These are phyloP conservation scores for Pistacia vera DNA, from an alignment of 345 rosid genomes.

Conservation along the genomic window DNA sequence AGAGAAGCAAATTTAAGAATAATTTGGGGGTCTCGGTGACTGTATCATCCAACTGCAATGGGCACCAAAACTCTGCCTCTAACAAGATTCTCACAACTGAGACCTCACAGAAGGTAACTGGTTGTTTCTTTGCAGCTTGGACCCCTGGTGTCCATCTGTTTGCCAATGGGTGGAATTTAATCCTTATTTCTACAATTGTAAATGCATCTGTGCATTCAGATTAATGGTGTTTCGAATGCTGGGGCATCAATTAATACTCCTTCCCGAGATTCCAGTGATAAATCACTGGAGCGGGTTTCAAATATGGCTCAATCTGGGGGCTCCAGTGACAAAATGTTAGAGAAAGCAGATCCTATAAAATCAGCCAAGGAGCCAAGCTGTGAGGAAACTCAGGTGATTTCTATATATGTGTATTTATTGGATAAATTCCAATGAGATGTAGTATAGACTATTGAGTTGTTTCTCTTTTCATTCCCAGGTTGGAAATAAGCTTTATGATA, in stretches of 20 bases:
- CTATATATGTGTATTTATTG: background rate
- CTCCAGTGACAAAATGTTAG: background rate
- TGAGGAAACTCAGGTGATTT: slow-evolving; percentile 31
- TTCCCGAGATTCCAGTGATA: slow-evolving; percentile 13
- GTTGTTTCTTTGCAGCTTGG: slow-evolving; percentile 10
- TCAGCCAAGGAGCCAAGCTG: slow-evolving; percentile 24
- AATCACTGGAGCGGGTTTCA: slow-evolving; percentile 9
- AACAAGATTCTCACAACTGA: slow-evolving; percentile 16
- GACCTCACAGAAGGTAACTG: slow-evolving; percentile 46
- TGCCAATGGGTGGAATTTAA: background rate
- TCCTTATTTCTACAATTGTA: slow-evolving; percentile 19
- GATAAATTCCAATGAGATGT: background rate
- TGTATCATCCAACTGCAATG: slow-evolving; percentile 1
- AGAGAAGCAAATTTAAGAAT: slow-evolving; percentile 21
- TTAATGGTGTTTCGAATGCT: slow-evolving; percentile 20
- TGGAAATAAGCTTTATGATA: slow-evolving; percentile 17
- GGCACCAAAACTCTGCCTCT: slow-evolving; percentile 13
- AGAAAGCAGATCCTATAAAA: slow-evolving; percentile 12
- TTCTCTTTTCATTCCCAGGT: slow-evolving; percentile 38
- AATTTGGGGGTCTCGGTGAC: slow-evolving; percentile 15
- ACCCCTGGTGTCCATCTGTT: background rate
- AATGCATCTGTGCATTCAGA: slow-evolving; percentile 34
- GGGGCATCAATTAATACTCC: slow-evolving; percentile 15
- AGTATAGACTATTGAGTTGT: slow-evolving; percentile 23
- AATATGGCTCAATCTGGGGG: slow-evolving; percentile 4